These are phyloP conservation scores for Mucor plumbeus DNA, from an alignment of 371 early-diverging fungal genomes.

Conservation along the genomic window DNA sequence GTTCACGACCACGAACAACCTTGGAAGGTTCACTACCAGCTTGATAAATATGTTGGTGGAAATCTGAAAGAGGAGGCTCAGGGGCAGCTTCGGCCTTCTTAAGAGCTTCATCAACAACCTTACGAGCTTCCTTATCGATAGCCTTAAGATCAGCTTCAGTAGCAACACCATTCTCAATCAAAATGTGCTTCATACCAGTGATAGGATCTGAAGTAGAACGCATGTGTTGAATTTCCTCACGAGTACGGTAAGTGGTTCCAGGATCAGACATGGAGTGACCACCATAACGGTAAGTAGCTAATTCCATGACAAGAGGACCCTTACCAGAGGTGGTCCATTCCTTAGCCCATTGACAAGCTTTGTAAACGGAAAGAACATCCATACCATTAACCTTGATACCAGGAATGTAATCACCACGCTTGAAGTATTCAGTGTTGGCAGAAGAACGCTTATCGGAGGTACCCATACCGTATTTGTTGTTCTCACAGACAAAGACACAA, in stretches of 20 bases:
- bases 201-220: constrained; percentile 93
- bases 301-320: constrained; percentile 97
- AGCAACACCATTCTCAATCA: constrained; percentile 72
- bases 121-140: constrained; percentile 91
- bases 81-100: constrained; percentile 86
- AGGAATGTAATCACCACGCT: constrained; percentile 96
- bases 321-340: constrained; percentile 85
- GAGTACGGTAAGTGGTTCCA: constrained; percentile 97
- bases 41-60: constrained; percentile 87
- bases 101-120: constrained; percentile 84
- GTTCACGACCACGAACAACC: constrained; percentile 81
- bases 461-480: constrained; percentile 99
- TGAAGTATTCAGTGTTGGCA: constrained; percentile 95
- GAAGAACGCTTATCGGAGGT: constrained; percentile 91
- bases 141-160: constrained; percentile 91
- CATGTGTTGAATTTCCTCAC: constrained; percentile 98
- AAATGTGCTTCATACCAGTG: constrained; percentile 84
- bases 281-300: constrained; percentile 98
- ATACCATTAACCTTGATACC: constrained; percentile 94
- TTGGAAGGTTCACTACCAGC: constrained; percentile 72
- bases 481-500: constrained; percentile 97
- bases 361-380: constrained; percentile 93
- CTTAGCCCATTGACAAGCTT: constrained; percentile 85
- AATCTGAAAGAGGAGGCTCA: constrained; percentile 75
- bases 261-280: constrained; percentile 99